Evolutionary conservation across 345 rosid genomes (phyloP).

Genomic region (Eucalyptus polybractea): DNA sequence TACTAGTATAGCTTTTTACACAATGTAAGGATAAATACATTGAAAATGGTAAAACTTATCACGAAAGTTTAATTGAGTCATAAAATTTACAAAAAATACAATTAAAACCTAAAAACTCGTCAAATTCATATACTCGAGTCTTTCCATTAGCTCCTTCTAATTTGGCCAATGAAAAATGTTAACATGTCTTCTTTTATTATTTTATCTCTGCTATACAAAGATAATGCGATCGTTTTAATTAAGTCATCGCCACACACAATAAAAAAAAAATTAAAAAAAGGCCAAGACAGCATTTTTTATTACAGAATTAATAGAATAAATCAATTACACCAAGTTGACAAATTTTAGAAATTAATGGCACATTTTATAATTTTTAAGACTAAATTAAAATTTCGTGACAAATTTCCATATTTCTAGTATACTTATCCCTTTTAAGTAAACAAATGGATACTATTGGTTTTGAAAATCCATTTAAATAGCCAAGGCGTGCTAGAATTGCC

Average conservation of each 20-base stretch:
- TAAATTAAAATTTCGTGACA: not conserved
- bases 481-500: not conserved
- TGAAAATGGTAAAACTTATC: fast-evolving
- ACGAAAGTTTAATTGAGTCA: not conserved
- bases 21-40: not conserved
- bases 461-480: not conserved
- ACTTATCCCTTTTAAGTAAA: not conserved
- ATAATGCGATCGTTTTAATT: too few species aligned
- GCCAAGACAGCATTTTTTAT: not conserved
- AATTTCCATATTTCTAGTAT: not conserved
- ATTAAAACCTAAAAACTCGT: too few species aligned
- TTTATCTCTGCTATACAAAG: too few species aligned
- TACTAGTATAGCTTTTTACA: not conserved
- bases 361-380: not conserved
- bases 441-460: not conserved
- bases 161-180: not conserved
- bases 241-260: fast-evolving
- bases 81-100: not conserved
- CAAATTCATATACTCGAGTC: fast-evolving
- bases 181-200: too few species aligned
- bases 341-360: not conserved
- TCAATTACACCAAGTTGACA: not conserved
- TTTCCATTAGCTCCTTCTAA: too few species aligned
- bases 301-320: not conserved
- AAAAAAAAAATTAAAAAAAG: too few species aligned